Evolutionary conservation across 2,329 filamentous ascomycete species (phyloP).

Genomic region (Stagonosporopsis chrysanthemi): DNA sequence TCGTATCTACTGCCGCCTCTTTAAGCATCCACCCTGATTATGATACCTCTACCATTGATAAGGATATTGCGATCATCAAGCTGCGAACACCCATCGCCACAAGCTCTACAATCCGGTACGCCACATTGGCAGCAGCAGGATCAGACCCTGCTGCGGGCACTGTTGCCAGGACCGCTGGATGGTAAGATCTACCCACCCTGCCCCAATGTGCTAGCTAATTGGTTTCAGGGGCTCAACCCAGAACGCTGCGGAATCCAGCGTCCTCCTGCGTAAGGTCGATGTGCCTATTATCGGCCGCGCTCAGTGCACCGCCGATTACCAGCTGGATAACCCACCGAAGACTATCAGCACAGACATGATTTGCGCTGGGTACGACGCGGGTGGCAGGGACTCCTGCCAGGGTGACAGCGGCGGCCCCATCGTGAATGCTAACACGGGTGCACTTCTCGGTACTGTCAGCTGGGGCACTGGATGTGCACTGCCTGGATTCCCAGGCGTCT

Average conservation of each 20-base stretch:
- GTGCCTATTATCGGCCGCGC: conserved; percentile 33
- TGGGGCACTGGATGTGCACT: conserved; percentile 37
- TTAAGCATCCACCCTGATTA: conserved; percentile 33
- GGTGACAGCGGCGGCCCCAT: conserved; percentile 41
- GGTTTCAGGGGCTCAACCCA: conserved; percentile 26
- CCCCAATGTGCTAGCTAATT: background rate
- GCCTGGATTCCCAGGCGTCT: conserved; percentile 33
- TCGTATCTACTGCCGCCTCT: conserved; percentile 23
- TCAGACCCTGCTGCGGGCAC: conserved; percentile 33
- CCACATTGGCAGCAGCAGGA: conserved; percentile 27
- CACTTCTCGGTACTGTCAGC: conserved; percentile 29
- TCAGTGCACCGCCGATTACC: conserved; percentile 29
- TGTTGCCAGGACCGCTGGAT: conserved; percentile 33
- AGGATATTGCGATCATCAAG: conserved; percentile 38
- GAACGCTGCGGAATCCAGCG: conserved; percentile 14
- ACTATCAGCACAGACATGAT: conserved; percentile 37
- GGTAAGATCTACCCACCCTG: conserved; percentile 23
- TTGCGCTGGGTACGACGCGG: conserved; percentile 31
- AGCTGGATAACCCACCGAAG: background rate
- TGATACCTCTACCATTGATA: conserved; percentile 20
- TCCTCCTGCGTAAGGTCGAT: conserved; percentile 35
- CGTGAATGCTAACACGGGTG: conserved; percentile 21
- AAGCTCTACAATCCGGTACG: conserved; percentile 36
- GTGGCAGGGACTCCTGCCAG: conserved; percentile 45
- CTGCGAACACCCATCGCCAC: conserved; percentile 30